Percentiles rank a stretch among this genome's conserved stretches.
Conservation (phyloP, 805 yeast genomes). For the Ogataea nitratoaversa region DNA sequence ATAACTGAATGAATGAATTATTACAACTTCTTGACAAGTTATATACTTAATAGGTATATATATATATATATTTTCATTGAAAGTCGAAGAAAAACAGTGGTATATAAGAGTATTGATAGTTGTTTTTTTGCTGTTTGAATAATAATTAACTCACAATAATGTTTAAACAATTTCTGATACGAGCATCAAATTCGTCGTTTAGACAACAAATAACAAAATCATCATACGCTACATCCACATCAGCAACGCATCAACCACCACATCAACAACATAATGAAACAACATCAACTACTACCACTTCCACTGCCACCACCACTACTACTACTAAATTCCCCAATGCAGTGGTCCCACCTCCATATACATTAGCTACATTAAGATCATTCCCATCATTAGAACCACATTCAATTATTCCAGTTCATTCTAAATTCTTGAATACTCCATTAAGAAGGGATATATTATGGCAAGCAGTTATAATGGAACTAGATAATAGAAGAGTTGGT, state of each 20-base stretch:
- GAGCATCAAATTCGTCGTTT: background rate
- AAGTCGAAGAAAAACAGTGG: no score
- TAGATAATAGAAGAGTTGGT: conserved; percentile 85
- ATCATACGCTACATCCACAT: background rate
- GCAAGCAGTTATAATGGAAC: conserved; percentile 91
- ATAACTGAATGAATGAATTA: no score
- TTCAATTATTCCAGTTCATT: conserved; percentile 69
- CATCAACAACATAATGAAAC: background rate
- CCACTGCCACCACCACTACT: background rate
- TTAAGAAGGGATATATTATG: conserved; percentile 88
- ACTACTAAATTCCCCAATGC: conserved; percentile 24
- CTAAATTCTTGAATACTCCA: conserved; percentile 65
- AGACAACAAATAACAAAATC: background rate
- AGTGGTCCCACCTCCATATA: conserved; percentile 58
- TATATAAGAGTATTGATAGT: no score
- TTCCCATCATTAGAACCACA: conserved; percentile 93
- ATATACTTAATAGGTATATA: no score
- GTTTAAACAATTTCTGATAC: conserved; percentile 1
- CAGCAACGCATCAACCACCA: background rate
- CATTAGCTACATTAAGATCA: conserved; percentile 69
- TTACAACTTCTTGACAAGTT: no score
- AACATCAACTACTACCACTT: conserved; percentile 1
- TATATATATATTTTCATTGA: background rate
- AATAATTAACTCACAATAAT: background rate
- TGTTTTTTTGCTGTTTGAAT: no score